Evolutionary conservation across 805 yeast genomes (phyloP), one percentile per base, ranked within the genome.

Genomic region (Saturnispora quitensis): DNA sequence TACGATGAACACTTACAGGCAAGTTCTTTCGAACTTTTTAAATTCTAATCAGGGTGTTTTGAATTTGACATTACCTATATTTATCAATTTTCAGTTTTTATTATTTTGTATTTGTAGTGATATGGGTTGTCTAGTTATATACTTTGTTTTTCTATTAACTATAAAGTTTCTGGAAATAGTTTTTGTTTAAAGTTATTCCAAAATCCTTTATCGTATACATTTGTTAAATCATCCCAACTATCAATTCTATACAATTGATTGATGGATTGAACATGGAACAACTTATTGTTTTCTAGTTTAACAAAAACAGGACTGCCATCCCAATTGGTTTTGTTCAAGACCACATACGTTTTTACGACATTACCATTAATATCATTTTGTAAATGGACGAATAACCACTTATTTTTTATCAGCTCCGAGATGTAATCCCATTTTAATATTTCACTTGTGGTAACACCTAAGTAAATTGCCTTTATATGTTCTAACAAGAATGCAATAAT

Each of bases 391-490:
- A 38, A 38, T 38, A 38, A 38, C 6, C 63, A 44, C 0, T 64
- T 62, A 8, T 61, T 33, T 15, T 57, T 46, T 2, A 73, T 59
- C 49, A 76, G 61, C 45, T 70, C 64, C 40, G 73, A 72, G n/a
- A 78, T 67, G 27, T 71, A 75, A 15, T 69, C 72, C 84, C 84
- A 78, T 59, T 78, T 78, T 15, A 69, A 72, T 0, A 73, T 65
- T 59, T 78, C 84, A 58, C 76, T 78, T 5, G 84, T 78, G 27
- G 82, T 77, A 12, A 76, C 79, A 1, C 84, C 84, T 48, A 78
- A 60, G 56, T 78, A 77, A 13, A 75, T 57, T 58, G 75, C 74
- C 57, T 78, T 62, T 18, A 77, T 15, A 53, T 74, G 79, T 47
- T 74, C 69, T 1, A 56, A 53, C 0, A 72, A 58, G 59, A 77